Base-by-base conservation (phyloP, 2,329 filamentous ascomycete genomes). In the Cryphonectria japonica region DNA sequence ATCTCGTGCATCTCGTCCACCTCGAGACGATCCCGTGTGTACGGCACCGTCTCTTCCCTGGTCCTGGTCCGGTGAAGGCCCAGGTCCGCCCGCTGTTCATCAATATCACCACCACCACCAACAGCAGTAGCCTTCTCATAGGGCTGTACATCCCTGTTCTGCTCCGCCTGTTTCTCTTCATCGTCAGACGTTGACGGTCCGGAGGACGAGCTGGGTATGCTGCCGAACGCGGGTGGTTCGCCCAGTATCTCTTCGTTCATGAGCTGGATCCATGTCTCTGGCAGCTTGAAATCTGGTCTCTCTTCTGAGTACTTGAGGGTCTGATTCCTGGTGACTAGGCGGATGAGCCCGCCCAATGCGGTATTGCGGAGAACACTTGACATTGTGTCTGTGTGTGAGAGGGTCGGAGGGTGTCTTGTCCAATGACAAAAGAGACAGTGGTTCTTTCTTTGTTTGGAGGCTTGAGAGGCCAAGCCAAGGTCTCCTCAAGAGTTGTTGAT, bases 161-260 rank as follows among this genome's bases (percentile, higher is more conserved):
- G 71, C 39, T 73, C 72, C 8, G 29, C 46, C 66, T 75, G 72
- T 50, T 72, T 75, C 64, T 78, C 76, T 19, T 78, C 76, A 37
- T 77, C 76, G 59, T 70, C 70, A 41, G 73, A 32, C 22, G 62
- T 69, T 66, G 73, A 54, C 1, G 63, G 72, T 11, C 68, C 62
- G n/a, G 61, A 71, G 19, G 69, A 63, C 6, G 66, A 43, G 37
- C 54, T 63, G 16, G 69, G 69, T n/a, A 67, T 52, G 37, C 62
- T 71, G 50, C 74, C 66, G 71, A 71, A 39, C 66, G 69, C 11
- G 66, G 72, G 65, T 50, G 71, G 62, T 34, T 67, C 66, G 16
- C 50, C 54, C 22, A 37, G 57, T 13, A 89, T 91, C 76, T 95
- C 93, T 73, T 97, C 93, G 78, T 92, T 94, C 64, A 95, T 84